phyloP scores from a whole-genome alignment of 768 basidiomycete genomes.

The Pulveroboletus frians region DNA sequence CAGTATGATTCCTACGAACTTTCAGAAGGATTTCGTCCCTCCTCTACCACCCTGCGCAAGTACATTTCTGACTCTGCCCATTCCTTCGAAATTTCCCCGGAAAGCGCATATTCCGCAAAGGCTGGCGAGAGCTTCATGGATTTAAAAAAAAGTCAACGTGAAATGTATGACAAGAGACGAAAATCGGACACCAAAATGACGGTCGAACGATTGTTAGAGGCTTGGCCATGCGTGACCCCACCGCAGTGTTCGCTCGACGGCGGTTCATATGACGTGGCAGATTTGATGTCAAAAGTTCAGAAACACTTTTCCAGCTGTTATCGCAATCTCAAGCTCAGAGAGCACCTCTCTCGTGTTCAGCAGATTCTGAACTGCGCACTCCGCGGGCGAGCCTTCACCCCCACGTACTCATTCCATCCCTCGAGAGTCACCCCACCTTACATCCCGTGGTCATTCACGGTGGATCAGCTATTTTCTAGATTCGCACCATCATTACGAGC shows the following conservation, averaged over 20 bases:
- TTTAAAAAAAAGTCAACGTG: slow-evolving; percentile 1
- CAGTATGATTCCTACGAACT: slow-evolving; percentile 1
- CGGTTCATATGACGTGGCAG: slow-evolving; percentile 1
- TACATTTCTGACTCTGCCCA: neutral
- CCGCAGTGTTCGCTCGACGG: slow-evolving; percentile 1
- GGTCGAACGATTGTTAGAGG: neutral
- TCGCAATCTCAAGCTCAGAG: slow-evolving; percentile 11
- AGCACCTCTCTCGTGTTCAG: slow-evolving; percentile 13
- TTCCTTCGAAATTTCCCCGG: neutral
- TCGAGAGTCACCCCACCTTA: too few species aligned
- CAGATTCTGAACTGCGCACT: neutral
- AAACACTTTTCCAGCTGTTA: slow-evolving; percentile 13
- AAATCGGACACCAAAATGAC: slow-evolving; percentile 1
- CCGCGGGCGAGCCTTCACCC: too few species aligned
- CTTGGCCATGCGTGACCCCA: slow-evolving; percentile 20
- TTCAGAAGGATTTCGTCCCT: neutral
- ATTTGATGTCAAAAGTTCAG: neutral
- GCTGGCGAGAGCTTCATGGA: neutral
- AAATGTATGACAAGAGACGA: slow-evolving; percentile 7
- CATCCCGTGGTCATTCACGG: too few species aligned
- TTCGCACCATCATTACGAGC: too few species aligned
- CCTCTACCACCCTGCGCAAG: neutral
- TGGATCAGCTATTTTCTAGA: too few species aligned
- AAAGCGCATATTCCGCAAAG: neutral
- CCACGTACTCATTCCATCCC: too few species aligned